phyloP scores from a whole-genome alignment of 2,329 filamentous ascomycete genomes.

The Colletotrichum abscissum region DNA sequence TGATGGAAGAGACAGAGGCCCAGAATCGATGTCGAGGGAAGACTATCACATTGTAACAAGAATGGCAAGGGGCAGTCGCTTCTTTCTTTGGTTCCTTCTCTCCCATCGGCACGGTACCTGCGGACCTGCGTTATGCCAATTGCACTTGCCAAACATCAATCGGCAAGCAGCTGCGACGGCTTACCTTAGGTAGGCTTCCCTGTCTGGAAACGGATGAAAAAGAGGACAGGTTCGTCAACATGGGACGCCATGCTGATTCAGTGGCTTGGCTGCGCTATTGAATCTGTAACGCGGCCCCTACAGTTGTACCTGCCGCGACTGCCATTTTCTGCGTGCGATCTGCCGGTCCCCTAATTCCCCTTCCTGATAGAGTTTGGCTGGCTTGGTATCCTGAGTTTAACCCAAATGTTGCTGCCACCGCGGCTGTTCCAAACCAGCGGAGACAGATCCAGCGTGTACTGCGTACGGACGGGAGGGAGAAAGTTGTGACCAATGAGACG shows the following conservation, averaged over 20 bases:
- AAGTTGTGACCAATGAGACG: background rate
- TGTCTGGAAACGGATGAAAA: conserved; percentile 8
- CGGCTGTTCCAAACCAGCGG: background rate
- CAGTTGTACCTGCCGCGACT: background rate
- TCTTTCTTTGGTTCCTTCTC: no score
- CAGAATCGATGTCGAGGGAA: background rate
- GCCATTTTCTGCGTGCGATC: background rate
- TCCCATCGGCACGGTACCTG: no score
- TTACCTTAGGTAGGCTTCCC: background rate
- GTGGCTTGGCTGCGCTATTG: conserved; percentile 2
- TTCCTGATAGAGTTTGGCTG: background rate
- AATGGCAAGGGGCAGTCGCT: background rate
- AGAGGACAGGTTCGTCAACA: background rate
- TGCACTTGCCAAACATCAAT: background rate
- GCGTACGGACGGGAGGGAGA: background rate
- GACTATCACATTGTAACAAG: background rate
- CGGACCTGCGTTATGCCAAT: no score
- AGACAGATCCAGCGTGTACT: background rate
- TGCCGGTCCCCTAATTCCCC: background rate
- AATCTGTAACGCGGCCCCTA: background rate
- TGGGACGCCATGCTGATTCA: background rate
- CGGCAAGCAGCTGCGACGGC: background rate
- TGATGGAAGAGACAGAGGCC: background rate
- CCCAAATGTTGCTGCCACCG: background rate
- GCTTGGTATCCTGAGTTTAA: conserved; percentile 25